A percentile compares a stretch with the other conserved stretches of the same genome.
phyloP scores from a whole-genome alignment of 2,329 filamentous ascomycete genomes.

The Tolypocladium pustulatum region DNA sequence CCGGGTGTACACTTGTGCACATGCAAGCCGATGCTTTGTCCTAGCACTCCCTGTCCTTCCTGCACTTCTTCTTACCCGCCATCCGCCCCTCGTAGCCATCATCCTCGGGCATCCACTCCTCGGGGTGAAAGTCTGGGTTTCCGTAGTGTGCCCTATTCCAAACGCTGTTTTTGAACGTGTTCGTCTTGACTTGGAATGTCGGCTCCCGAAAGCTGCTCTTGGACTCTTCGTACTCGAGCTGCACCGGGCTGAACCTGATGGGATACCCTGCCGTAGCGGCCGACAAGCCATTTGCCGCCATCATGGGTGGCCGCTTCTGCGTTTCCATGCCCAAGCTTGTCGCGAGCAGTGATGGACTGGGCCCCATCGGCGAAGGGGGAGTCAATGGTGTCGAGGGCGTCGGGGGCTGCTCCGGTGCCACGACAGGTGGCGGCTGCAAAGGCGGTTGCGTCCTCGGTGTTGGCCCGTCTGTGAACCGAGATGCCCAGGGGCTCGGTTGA shows the following conservation, averaged over 20 bases:
- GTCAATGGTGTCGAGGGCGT: slow-evolving; percentile 22
- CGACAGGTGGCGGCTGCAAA: slow-evolving; percentile 16
- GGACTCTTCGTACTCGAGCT: slow-evolving; percentile 37
- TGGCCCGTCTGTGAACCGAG: slow-evolving; percentile 17
- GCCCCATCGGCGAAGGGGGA: slow-evolving; percentile 7
- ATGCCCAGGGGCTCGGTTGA: slow-evolving; percentile 26
- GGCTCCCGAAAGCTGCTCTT: slow-evolving; percentile 33
- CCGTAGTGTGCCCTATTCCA: slow-evolving; percentile 59
- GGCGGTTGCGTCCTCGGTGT: slow-evolving; percentile 9
- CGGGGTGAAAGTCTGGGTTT: slow-evolving; percentile 43
- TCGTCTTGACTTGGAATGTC: slow-evolving; percentile 38
- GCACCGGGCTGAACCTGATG: slow-evolving; percentile 39
- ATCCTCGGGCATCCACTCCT: slow-evolving; percentile 32
- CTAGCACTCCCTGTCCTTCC: slow-evolving; percentile 8
- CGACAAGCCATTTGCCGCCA: background rate
- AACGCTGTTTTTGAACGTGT: slow-evolving; percentile 55
- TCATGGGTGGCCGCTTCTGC: slow-evolving; percentile 1
- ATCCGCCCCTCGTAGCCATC: slow-evolving; percentile 20
- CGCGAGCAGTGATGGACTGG: slow-evolving; percentile 5
- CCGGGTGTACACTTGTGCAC: background rate
- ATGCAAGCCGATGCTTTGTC: background rate
- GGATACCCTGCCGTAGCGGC: slow-evolving; percentile 13
- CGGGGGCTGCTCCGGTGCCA: slow-evolving; percentile 17
- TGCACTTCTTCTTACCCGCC: slow-evolving; percentile 13
- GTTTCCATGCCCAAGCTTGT: slow-evolving; percentile 2